phyloP scores from a whole-genome alignment of 2,329 filamentous ascomycete genomes.

The Epichloe coenophiala region DNA sequence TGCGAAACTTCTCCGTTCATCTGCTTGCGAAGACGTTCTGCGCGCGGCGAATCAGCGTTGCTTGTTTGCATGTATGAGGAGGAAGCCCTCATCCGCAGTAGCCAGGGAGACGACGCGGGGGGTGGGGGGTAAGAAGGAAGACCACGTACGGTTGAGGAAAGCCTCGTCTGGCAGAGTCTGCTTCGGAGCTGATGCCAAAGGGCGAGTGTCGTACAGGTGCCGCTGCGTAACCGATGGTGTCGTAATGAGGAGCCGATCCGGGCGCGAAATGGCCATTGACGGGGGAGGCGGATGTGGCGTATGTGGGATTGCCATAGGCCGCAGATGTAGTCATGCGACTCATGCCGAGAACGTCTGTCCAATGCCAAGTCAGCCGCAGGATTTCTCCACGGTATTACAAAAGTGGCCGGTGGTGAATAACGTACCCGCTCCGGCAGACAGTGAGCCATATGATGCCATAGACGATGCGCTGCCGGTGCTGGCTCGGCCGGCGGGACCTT shows the following conservation, averaged over 20 bases:
- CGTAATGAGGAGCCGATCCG: constrained; percentile 53
- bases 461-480: constrained; percentile 43
- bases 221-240: constrained; percentile 61
- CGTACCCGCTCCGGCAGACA: constrained; percentile 62
- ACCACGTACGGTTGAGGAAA: constrained; percentile 65
- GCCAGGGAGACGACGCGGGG: no score
- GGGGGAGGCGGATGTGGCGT: constrained; percentile 54
- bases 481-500: constrained; percentile 37
- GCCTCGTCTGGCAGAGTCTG: constrained; percentile 50
- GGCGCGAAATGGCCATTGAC: constrained; percentile 53
- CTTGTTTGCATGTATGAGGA: not conserved
- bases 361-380: constrained; percentile 37
- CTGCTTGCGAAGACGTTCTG: constrained; percentile 32
- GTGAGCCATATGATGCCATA: constrained; percentile 58
- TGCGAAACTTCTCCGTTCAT: constrained; percentile 59
- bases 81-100: not conserved
- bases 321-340: constrained; percentile 52
- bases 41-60: not conserved
- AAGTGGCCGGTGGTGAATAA: not conserved
- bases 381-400: not conserved
- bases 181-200: constrained; percentile 42
- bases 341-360: constrained; percentile 57
- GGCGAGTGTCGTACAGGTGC: constrained; percentile 44
- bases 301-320: constrained; percentile 56
- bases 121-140: not conserved